phyloP scores from a whole-genome alignment of 2,329 filamentous ascomycete species.

The Calonectria leucothoes region DNA sequence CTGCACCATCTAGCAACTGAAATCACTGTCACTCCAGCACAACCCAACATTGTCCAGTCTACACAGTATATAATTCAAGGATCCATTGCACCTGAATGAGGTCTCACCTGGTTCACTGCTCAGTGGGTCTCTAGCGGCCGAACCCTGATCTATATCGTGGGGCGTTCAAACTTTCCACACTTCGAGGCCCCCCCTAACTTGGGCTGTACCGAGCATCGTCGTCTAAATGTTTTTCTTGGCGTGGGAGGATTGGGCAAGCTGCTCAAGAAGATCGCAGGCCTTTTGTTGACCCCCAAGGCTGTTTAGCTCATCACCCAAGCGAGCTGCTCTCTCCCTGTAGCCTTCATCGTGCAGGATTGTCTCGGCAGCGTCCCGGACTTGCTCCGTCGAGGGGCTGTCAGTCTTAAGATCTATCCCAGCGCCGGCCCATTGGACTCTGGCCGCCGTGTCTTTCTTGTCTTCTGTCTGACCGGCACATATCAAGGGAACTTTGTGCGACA shows the following conservation, averaged over 20 bases:
- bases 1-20: background rate
- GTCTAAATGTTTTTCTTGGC: background rate
- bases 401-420: constrained; percentile 51
- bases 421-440: constrained; percentile 46
- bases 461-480: constrained; percentile 51
- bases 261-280: constrained; percentile 43
- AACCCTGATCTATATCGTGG: constrained; percentile 5
- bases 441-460: constrained; percentile 52
- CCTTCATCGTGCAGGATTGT: constrained; percentile 38
- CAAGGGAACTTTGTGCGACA: constrained; percentile 49
- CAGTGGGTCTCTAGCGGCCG: background rate
- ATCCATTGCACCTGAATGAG: too few species aligned
- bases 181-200: too few species aligned
- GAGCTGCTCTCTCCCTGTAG: constrained; percentile 37
- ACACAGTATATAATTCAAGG: background rate
- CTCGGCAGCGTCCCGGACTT: constrained; percentile 40
- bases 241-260: constrained; percentile 30
- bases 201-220: background rate
- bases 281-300: constrained; percentile 40
- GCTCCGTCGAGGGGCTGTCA: constrained; percentile 43
- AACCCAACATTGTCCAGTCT: background rate
- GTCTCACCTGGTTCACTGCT: background rate
- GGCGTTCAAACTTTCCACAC: background rate
- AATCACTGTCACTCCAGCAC: background rate
- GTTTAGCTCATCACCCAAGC: constrained; percentile 42